Base-by-base conservation (phyloP, 352 stramenopile genomes). In the Nothophytophthora sp. region DNA sequence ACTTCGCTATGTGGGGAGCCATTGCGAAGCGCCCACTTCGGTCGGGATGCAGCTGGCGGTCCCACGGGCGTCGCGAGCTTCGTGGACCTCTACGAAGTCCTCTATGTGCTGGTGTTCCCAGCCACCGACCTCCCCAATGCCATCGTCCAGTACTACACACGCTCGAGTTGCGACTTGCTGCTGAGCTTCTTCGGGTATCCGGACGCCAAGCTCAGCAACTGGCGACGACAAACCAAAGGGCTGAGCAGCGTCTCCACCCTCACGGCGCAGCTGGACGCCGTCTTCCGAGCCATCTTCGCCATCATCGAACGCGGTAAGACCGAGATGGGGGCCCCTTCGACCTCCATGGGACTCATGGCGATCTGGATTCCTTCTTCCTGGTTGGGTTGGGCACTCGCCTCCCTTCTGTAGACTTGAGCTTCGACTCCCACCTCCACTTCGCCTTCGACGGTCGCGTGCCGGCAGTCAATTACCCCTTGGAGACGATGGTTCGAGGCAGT, bases 151-250 rank as follows among this genome's bases (percentile, higher is more conserved):
- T 84, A 79, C 55, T 88, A 77, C 45, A 74, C 71, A 1, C 41
- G 56, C 5, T 82, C 71, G 23, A 84, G 71, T 37, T 86, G 73
- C 34, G 59, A 76, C 47, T 40, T 88, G 18, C 28, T 86, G 24
- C 38, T 88, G 24, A 81, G 73, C 46, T 29, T 85, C 1, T 66
- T 88, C 16, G 76, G 73, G 23, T 81, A 81, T 29, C 73, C 73
- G 5, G 54, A 66, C 34, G 29, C 55, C 22, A 84, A 74, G 39
- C 49, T 88, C 3, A 37, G 23, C n/a, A 40, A 23, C 20, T 72
- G 62, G 57, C 39, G 51, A 23, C 35, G 30, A 25, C 44, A 33
- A 16, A 48, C 50, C 39, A 47, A 46, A 35, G 35, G 43, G n/a
- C 40, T 60, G 6, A 69, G 55, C 20, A 53, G 28, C 41, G 15